Conservation (phyloP, 495 filamentous ascomycete genomes). For the Aspergillus asperescens region DNA sequence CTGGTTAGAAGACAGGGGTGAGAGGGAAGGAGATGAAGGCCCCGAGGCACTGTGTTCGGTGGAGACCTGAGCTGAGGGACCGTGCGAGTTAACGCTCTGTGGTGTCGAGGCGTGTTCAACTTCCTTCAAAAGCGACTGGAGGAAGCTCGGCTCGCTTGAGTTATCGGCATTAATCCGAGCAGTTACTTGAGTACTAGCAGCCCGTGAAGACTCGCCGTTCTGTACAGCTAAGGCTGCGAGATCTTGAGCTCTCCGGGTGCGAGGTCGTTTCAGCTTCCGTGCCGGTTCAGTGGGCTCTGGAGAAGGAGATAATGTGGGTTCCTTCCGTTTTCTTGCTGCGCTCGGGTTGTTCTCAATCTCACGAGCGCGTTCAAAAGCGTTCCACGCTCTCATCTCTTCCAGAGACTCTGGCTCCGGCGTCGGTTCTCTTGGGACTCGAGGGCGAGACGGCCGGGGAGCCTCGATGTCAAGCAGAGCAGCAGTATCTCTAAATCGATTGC, state of each 20-base stretch:
- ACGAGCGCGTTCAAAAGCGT: constrained; percentile 77
- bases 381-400: constrained; percentile 83
- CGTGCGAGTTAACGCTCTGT: constrained; percentile 47
- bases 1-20: constrained; percentile 61
- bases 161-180: constrained; percentile 31
- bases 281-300: constrained; percentile 59
- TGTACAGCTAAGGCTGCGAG: constrained; percentile 39
- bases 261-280: constrained; percentile 77
- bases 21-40: constrained; percentile 67
- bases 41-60: constrained; percentile 48
- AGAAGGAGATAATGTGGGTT: constrained; percentile 66
- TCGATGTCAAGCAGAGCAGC: constrained; percentile 48
- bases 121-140: constrained; percentile 79
- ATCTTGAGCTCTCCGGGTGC: constrained; percentile 56
- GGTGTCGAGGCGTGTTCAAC: constrained; percentile 65
- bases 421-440: constrained; percentile 41
- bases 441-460: constrained; percentile 40
- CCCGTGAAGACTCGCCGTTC: constrained; percentile 43
- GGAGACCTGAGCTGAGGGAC: constrained; percentile 41
- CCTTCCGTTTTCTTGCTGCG: constrained; percentile 66
- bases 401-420: constrained; percentile 60
- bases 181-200: constrained; percentile 27
- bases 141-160: constrained; percentile 55
- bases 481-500: constrained; percentile 62
- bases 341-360: constrained; percentile 55